These are phyloP conservation scores for Artemisia princeps DNA, from an alignment of 140 eudicot genomes.

Conservation along the genomic window DNA sequence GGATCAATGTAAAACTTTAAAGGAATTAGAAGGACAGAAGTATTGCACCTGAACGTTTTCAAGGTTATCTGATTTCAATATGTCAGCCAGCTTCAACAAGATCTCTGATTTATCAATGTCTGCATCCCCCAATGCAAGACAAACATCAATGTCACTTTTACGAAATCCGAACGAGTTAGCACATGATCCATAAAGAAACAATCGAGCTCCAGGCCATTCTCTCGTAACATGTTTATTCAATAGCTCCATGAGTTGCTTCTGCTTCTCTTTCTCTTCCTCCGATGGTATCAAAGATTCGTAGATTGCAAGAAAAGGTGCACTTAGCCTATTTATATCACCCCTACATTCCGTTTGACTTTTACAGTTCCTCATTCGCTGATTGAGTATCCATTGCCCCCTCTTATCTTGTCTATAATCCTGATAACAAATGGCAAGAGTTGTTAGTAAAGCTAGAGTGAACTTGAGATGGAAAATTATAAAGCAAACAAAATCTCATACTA, in stretches of 20 bases:
- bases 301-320: conserved; percentile 48
- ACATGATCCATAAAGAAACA: conserved; percentile 83
- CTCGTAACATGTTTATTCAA: conserved; percentile 59
- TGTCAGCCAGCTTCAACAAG: conserved; percentile 78
- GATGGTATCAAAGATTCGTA: conserved; percentile 71
- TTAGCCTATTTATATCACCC: conserved; percentile 51
- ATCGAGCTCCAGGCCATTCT: conserved; percentile 88
- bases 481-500: neutral
- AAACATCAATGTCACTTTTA: conserved; percentile 90
- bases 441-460: neutral
- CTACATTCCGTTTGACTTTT: conserved; percentile 55
- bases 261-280: conserved; percentile 79
- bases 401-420: conserved; percentile 92
- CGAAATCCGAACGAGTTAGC: conserved; percentile 85
- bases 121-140: conserved; percentile 60
- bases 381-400: conserved; percentile 66
- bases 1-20: neutral
- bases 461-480: neutral
- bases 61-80: conserved; percentile 65
- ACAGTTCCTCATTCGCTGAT: conserved; percentile 57
- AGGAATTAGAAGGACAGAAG: neutral
- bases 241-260: conserved; percentile 53
- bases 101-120: conserved; percentile 58
- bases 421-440: conserved; percentile 18
- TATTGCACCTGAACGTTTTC: conserved; percentile 81